Conservation (phyloP, 176 grass and related monocot species). For the Hyparrhenia diplandra region DNA sequence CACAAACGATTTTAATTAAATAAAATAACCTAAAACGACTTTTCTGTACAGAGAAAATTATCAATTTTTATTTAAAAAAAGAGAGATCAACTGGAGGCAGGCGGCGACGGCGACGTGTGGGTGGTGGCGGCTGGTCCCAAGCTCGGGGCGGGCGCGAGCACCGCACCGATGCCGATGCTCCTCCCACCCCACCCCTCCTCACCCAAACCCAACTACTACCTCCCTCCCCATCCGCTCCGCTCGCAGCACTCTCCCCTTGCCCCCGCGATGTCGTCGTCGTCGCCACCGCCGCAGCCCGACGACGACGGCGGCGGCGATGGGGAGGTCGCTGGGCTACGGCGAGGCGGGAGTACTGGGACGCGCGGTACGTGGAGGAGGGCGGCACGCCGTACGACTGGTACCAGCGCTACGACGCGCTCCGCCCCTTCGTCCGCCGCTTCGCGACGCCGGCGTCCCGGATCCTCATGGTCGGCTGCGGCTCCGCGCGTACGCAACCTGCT, state of each 20-base stretch:
- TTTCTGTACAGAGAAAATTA: neutral
- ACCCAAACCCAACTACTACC: slow-evolving; percentile 20
- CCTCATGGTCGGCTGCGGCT: slow-evolving; percentile 93
- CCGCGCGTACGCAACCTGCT: slow-evolving; percentile 43
- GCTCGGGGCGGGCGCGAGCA: slow-evolving; percentile 15
- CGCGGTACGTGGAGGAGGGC: slow-evolving; percentile 85
- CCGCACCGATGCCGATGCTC: slow-evolving; percentile 52
- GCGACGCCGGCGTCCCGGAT: slow-evolving; percentile 49
- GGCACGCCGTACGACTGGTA: slow-evolving; percentile 90
- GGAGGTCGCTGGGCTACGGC: slow-evolving; percentile 46
- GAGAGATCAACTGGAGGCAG: neutral
- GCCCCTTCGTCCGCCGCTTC: slow-evolving; percentile 82
- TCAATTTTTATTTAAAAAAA: neutral
- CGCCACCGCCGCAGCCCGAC: neutral
- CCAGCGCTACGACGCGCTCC: slow-evolving; percentile 89
- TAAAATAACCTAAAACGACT: neutral
- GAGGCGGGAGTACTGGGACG: slow-evolving; percentile 89
- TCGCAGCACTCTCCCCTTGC: neutral
- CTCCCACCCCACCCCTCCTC: slow-evolving; percentile 33
- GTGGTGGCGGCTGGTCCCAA: slow-evolving; percentile 48
- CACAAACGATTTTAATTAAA: neutral
- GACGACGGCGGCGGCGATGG: neutral
- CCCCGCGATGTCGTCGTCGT: slow-evolving; percentile 31
- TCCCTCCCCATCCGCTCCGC: neutral
- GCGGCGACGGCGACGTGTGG: too few relatives aligned